A percentile compares a stretch with the other conserved stretches of the same genome.
These are phyloP conservation scores for Amanita pseudoporphyria DNA, from an alignment of 768 basidiomycete species.

Conservation along the genomic window DNA sequence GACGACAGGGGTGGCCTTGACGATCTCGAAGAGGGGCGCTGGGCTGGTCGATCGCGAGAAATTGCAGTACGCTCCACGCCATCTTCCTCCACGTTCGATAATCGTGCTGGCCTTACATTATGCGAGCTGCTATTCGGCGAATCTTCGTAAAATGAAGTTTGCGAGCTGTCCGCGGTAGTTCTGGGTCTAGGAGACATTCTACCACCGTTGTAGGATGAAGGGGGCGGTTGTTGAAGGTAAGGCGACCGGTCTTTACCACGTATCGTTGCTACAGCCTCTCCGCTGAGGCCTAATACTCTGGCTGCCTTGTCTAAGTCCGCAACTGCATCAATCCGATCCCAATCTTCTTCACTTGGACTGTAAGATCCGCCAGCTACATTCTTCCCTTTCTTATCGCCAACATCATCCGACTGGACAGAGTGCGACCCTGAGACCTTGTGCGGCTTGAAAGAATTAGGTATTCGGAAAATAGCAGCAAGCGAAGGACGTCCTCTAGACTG, in stretches of 20 bases:
- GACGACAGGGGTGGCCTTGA: background rate
- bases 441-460: slow-evolving; percentile 40
- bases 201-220: slow-evolving; percentile 12
- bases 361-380: slow-evolving; percentile 1
- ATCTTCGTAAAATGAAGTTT: slow-evolving; percentile 31
- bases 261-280: slow-evolving; percentile 21
- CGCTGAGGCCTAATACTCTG: slow-evolving; percentile 11
- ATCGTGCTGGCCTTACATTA: slow-evolving; percentile 36
- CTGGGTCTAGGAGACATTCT: slow-evolving; percentile 20
- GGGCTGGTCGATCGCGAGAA: too few relatives aligned
- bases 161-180: too few relatives aligned
- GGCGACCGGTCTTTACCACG: slow-evolving; percentile 31
- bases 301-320: slow-evolving; percentile 46
- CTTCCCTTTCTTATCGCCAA: background rate
- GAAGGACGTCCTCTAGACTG: slow-evolving; percentile 73
- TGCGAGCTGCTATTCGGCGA: slow-evolving; percentile 14
- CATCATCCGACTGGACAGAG: background rate
- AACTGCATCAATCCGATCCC: slow-evolving; percentile 70
- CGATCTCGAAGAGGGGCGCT: background rate
- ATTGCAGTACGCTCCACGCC: slow-evolving; percentile 14
- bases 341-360: slow-evolving; percentile 53
- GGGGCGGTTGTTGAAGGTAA: slow-evolving; percentile 28
- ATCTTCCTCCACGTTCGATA: slow-evolving; percentile 69
- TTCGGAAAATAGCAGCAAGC: slow-evolving; percentile 70
- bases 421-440: slow-evolving; percentile 21